A percentile compares a stretch with the other conserved stretches of the same genome.
Evolutionary conservation across 2,329 filamentous ascomycete species (phyloP).

Genomic region (Penicillium sp.): DNA sequence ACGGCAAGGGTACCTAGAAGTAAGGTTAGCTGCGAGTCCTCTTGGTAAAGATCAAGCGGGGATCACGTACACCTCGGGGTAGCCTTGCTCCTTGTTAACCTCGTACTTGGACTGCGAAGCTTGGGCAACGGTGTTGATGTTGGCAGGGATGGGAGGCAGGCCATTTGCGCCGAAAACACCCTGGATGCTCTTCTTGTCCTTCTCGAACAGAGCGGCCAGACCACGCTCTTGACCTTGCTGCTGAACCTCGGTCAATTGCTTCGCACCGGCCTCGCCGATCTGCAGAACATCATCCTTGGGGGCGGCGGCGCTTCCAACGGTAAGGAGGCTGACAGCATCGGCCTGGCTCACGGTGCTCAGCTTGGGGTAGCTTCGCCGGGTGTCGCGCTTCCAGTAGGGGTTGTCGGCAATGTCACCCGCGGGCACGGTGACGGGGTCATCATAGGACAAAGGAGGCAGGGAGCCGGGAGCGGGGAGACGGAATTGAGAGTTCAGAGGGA

Average conservation of each 20-base stretch:
- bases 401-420: constrained; percentile 88
- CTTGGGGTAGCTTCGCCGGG: constrained; percentile 77
- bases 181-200: constrained; percentile 56
- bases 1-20: constrained; percentile 47
- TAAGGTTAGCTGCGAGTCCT: constrained; percentile 4
- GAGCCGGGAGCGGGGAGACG: constrained; percentile 80
- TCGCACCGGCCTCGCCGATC: constrained; percentile 71
- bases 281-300: constrained; percentile 78
- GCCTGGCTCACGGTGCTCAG: constrained; percentile 79
- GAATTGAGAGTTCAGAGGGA: constrained; percentile 91
- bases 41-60: background rate
- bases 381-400: constrained; percentile 94
- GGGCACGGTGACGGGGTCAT: constrained; percentile 81
- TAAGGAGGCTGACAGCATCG: constrained; percentile 82
- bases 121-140: constrained; percentile 53
- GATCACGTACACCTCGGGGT: constrained; percentile 65
- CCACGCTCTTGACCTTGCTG: constrained; percentile 72
- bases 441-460: constrained; percentile 69
- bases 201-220: constrained; percentile 72
- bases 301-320: constrained; percentile 75
- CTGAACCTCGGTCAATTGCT: constrained; percentile 74
- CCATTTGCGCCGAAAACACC: constrained; percentile 72
- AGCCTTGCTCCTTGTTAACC: constrained; percentile 67
- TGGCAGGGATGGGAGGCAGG: constrained; percentile 81
- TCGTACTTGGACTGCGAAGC: constrained; percentile 58